Conservation (phyloP, 1,284 basidiomycete species). For the Singerocomus inundabilis region DNA sequence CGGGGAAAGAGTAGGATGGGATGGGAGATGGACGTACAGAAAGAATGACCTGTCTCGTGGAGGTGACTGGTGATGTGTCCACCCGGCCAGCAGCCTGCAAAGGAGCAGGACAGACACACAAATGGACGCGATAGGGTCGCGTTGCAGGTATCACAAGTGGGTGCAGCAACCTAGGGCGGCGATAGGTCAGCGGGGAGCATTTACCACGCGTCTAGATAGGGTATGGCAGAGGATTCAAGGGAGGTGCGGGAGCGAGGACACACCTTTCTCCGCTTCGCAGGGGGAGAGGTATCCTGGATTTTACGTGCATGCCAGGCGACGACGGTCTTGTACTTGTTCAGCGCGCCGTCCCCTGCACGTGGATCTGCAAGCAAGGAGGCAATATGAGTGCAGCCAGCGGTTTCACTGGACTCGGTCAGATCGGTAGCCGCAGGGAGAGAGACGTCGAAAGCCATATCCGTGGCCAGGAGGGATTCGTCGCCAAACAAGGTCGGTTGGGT, state of each 20-base stretch:
- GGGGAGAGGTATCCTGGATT: slow-evolving; percentile 32
- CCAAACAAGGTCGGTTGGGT: slow-evolving; percentile 32
- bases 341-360: slow-evolving; percentile 22
- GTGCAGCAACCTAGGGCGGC: slow-evolving; percentile 39
- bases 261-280: slow-evolving; percentile 48
- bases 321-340: slow-evolving; percentile 39
- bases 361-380: slow-evolving; percentile 29
- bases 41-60: slow-evolving; percentile 54
- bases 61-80: slow-evolving; percentile 59
- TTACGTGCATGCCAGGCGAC: slow-evolving; percentile 41
- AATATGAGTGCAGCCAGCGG: slow-evolving; percentile 22
- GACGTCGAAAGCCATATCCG: slow-evolving; percentile 13
- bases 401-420: slow-evolving; percentile 10
- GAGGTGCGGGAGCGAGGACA: not conserved
- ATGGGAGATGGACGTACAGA: slow-evolving; percentile 54
- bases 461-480: slow-evolving; percentile 19
- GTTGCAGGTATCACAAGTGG: slow-evolving; percentile 65
- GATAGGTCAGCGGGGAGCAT: not conserved
- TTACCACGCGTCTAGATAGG: not conserved
- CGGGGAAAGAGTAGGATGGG: not conserved
- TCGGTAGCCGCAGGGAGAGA: slow-evolving; percentile 12
- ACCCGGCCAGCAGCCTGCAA: slow-evolving; percentile 69
- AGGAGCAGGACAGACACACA: slow-evolving; percentile 77
- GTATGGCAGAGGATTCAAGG: not conserved
- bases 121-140: slow-evolving; percentile 66